Percentiles rank a stretch among this genome's conserved stretches.
phyloP scores from a whole-genome alignment of 2,329 filamentous ascomycete species.

The Colletotrichum tamarilloi region DNA sequence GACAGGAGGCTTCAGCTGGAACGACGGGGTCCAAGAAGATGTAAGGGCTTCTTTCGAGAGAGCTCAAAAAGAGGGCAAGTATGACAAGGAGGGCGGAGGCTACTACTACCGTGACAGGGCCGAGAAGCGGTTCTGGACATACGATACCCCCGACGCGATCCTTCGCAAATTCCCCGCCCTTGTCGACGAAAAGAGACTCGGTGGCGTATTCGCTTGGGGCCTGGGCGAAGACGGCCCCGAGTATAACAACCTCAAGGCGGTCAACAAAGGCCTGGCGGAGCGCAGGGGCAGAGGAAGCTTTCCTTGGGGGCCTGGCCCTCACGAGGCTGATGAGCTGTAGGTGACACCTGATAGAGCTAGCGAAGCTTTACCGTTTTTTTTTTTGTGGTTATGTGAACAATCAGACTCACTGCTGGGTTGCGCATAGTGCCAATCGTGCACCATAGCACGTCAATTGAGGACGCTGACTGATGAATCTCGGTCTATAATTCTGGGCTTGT shows the following conservation, averaged over 20 bases:
- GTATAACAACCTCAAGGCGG: slow-evolving; percentile 53
- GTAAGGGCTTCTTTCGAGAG: slow-evolving; percentile 67
- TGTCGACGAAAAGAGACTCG: slow-evolving; percentile 65
- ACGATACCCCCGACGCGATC: slow-evolving; percentile 73
- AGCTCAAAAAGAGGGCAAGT: slow-evolving; percentile 63
- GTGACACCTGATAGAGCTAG: slow-evolving; percentile 24
- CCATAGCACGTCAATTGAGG: slow-evolving; percentile 1
- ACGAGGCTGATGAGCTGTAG: slow-evolving; percentile 32
- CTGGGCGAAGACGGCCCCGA: slow-evolving; percentile 72
- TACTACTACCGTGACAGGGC: slow-evolving; percentile 75
- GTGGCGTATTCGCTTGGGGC: slow-evolving; percentile 82
- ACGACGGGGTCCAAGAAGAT: slow-evolving; percentile 63
- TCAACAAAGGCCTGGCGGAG: slow-evolving; percentile 41
- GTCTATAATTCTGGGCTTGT: not conserved
- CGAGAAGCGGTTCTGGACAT: slow-evolving; percentile 77
- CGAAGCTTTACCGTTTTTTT: not conserved
- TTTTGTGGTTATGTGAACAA: not conserved
- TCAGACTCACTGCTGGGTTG: slow-evolving; percentile 28
- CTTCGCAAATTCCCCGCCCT: slow-evolving; percentile 70
- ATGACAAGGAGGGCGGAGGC: slow-evolving; percentile 69
- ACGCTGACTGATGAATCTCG: not conserved
- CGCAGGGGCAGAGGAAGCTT: not conserved
- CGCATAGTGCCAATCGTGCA: slow-evolving; percentile 19
- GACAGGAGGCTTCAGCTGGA: slow-evolving; percentile 70
- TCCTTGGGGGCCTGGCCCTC: slow-evolving; percentile 12